A percentile compares a stretch with the other conserved stretches of the same genome.
phyloP scores from a whole-genome alignment of 805 yeast species.

The Saccharomycopsis schoenii region DNA sequence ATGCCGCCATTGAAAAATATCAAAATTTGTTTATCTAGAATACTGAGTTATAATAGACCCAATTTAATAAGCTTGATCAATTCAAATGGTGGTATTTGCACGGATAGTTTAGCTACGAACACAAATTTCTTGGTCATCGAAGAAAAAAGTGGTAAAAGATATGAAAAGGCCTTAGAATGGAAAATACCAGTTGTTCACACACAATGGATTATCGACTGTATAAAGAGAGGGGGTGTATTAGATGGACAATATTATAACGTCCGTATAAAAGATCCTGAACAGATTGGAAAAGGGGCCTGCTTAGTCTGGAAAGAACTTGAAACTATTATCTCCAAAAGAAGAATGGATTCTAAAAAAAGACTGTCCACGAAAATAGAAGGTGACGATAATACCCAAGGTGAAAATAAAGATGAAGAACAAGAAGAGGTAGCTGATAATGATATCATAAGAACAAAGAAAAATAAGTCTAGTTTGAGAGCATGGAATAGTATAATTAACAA shows the following conservation, averaged over 20 bases:
- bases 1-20: constrained; percentile 38
- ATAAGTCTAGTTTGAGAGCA: constrained; percentile 11
- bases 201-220: constrained; percentile 33
- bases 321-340: neutral
- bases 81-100: constrained; percentile 40
- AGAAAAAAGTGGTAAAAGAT: constrained; percentile 42
- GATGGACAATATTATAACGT: constrained; percentile 25
- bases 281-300: constrained; percentile 27
- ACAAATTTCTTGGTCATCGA: constrained; percentile 40
- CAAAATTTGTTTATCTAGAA: constrained; percentile 30
- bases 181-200: constrained; percentile 32
- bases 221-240: constrained; percentile 30
- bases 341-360: constrained; percentile 9
- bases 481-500: constrained; percentile 15
- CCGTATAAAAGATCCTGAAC: constrained; percentile 14
- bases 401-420: constrained; percentile 4
- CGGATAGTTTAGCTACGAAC: constrained; percentile 39
- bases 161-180: constrained; percentile 36
- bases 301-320: constrained; percentile 22
- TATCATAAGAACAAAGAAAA: constrained; percentile 12
- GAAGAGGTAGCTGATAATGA: constrained; percentile 6
- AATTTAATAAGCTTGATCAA: constrained; percentile 29
- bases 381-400: constrained; percentile 11
- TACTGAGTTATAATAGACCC: constrained; percentile 23
- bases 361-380: constrained; percentile 6